Evolutionary conservation across 495 filamentous ascomycete species (phyloP), one percentile per base, ranked within the genome.

Genomic region (Chaetomium cochliodes): DNA sequence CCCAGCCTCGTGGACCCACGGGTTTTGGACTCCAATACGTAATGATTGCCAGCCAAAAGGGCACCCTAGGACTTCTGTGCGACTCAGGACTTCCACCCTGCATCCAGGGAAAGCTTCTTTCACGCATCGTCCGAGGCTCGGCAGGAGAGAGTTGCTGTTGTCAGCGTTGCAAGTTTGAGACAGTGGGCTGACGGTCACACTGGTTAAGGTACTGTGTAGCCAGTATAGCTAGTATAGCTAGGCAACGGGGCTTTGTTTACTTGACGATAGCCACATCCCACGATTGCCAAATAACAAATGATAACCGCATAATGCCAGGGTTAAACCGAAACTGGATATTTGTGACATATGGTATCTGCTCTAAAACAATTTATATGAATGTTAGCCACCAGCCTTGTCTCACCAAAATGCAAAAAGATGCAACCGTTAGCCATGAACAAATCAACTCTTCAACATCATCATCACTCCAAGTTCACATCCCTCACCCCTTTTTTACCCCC

Each of bases 1-100:
- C 60, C 60, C 50, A 67, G 55, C 54, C 60, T 49, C 28, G 20
- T n/a, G 46, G 66, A 67, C 66, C 66, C 66, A 64, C 61, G 42
- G 30, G 26, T 13, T 58, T 64, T 64, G 62, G 57, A 53, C 50
- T 47, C n/a, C 44, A 60, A 26, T 60, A 67, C 66, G 62, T 67
- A 67, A 67, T 52, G 46, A 61, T 16, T 25, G 46, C 58, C 58
- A 7, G 44, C 58, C 25, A 12, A 37, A 25, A 49, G 26, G 39
- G 16, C n/a, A 16, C 58, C 33, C 44, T 50, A 60, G 58, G 58
- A 50, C 46, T 60, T 50, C 30, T 37, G 33, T 37, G 11, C 33
- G 33, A 37, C 33, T 37, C 25, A 51, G 47, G 46, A 61, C 47
- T 52, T 41, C 8, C 2, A 18, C 16, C 3, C 0, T 44, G 41